Conservation (phyloP, 2,329 filamentous ascomycete genomes). For the Geosmithia putterillii region DNA sequence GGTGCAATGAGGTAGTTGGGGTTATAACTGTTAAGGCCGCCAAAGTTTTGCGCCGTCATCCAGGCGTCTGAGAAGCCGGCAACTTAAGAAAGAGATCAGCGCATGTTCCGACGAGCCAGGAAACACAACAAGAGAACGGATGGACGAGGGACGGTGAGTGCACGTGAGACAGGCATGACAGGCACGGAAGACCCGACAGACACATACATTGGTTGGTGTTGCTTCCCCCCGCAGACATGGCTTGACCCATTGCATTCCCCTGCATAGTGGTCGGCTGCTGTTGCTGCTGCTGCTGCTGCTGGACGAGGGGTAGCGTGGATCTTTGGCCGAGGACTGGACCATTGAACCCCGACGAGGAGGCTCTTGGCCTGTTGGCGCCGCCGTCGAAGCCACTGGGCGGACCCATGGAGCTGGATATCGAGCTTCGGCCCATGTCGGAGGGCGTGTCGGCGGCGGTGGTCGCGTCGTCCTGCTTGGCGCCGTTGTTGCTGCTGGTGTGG, state of each 20-base stretch:
- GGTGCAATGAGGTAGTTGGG: conserved; percentile 87
- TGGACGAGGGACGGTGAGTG: neutral
- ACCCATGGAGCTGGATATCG: conserved; percentile 46
- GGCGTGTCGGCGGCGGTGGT: conserved; percentile 19
- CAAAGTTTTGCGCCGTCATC: conserved; percentile 68
- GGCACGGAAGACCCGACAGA: neutral
- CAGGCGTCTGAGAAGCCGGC: conserved; percentile 73
- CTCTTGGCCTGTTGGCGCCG: conserved; percentile 15
- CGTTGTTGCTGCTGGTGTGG: conserved; percentile 5
- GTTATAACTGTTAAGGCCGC: conserved; percentile 91
- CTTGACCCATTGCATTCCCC: conserved; percentile 39
- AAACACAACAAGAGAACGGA: neutral
- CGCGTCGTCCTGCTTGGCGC: conserved; percentile 32
- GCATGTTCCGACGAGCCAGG: no score
- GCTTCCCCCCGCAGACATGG: conserved; percentile 21
- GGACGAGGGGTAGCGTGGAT: conserved; percentile 53
- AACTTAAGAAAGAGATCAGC: conserved; percentile 32
- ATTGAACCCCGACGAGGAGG: conserved; percentile 16
- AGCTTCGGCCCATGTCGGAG: conserved; percentile 37
- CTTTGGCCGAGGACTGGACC: neutral
- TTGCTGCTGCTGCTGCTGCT: conserved; percentile 28
- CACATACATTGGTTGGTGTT: conserved; percentile 66
- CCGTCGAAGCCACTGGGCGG: conserved; percentile 27
- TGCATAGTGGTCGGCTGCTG: conserved; percentile 43
- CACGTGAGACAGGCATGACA: neutral